These are phyloP conservation scores for Dendrobium chrysotoxum DNA, from an alignment of 106 monocot species.

Conservation along the genomic window DNA sequence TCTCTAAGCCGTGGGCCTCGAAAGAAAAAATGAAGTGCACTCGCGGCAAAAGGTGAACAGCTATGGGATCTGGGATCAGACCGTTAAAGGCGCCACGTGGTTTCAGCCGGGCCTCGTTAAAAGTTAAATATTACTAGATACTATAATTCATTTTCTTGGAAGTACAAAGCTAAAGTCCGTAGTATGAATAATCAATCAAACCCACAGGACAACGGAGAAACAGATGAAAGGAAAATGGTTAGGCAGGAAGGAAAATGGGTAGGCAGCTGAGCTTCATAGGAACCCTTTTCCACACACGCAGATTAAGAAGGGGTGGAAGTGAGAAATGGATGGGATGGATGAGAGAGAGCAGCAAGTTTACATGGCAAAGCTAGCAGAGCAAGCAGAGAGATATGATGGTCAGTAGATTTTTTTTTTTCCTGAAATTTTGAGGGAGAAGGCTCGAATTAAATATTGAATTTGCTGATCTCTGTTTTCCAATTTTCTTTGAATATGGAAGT, in stretches of 20 bases:
- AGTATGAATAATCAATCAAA: neutral
- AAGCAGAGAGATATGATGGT: conserved; percentile 41
- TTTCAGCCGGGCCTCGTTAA: too few relatives aligned
- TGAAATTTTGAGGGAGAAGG: neutral
- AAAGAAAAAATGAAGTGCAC: too few relatives aligned
- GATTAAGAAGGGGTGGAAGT: neutral
- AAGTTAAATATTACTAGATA: too few relatives aligned
- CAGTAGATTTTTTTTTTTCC: neutral
- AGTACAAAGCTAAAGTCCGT: too few relatives aligned
- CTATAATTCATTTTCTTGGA: too few relatives aligned
- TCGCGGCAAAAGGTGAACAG: too few relatives aligned
- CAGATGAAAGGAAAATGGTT: neutral
- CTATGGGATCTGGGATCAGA: too few relatives aligned
- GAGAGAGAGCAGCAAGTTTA: conserved; percentile 23
- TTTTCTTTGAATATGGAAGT: neutral
- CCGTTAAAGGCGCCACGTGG: too few relatives aligned
- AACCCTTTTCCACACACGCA: neutral
- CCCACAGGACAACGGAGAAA: neutral
- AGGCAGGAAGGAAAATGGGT: neutral
- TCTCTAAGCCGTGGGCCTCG: too few relatives aligned
- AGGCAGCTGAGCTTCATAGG: neutral
- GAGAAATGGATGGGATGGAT: neutral
- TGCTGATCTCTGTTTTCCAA: neutral
- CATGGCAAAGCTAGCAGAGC: conserved; percentile 33
- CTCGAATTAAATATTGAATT: too few relatives aligned